Evolutionary conservation across 768 basidiomycete genomes (phyloP).

Genomic region (Xerocomus potaroensis): DNA sequence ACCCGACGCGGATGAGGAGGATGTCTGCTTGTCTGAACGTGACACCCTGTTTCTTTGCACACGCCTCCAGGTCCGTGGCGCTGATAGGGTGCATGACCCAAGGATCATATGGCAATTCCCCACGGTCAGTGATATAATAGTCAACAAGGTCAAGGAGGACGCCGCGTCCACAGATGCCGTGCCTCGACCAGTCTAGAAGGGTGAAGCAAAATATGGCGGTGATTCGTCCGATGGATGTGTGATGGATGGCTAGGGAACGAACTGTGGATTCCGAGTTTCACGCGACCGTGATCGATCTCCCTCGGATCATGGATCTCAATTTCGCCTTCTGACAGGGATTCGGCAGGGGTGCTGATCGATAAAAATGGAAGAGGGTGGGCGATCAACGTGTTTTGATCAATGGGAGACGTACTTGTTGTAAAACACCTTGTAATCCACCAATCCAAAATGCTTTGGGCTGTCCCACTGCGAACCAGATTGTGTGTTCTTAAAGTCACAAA

Average conservation of each 20-base stretch:
- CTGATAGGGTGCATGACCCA: constrained; percentile 53
- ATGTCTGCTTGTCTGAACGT: constrained; percentile 58
- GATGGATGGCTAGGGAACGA: constrained; percentile 19
- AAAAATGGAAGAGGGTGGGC: no score
- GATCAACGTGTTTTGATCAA: background rate
- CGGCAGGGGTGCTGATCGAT: constrained; percentile 38
- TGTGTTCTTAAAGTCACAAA: constrained; percentile 45
- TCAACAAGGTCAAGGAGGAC: constrained; percentile 62
- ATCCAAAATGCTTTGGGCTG: constrained; percentile 55
- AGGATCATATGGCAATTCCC: constrained; percentile 55
- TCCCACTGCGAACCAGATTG: constrained; percentile 74
- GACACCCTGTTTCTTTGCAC: constrained; percentile 56
- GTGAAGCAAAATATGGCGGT: no score
- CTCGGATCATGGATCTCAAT: constrained; percentile 46
- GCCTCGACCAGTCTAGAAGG: constrained; percentile 59
- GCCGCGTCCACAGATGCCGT: constrained; percentile 67
- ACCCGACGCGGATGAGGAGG: constrained; percentile 56
- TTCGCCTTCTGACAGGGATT: constrained; percentile 41
- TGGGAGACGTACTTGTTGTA: constrained; percentile 51
- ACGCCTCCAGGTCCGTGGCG: constrained; percentile 52
- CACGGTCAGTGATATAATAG: constrained; percentile 40
- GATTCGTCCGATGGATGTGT: background rate
- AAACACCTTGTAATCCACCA: constrained; percentile 49
- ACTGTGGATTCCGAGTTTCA: constrained; percentile 68
- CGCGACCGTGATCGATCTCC: constrained; percentile 41